Base-by-base conservation (phyloP, 2,329 filamentous ascomycete genomes). In the Pseudogymnoascus sp. region DNA sequence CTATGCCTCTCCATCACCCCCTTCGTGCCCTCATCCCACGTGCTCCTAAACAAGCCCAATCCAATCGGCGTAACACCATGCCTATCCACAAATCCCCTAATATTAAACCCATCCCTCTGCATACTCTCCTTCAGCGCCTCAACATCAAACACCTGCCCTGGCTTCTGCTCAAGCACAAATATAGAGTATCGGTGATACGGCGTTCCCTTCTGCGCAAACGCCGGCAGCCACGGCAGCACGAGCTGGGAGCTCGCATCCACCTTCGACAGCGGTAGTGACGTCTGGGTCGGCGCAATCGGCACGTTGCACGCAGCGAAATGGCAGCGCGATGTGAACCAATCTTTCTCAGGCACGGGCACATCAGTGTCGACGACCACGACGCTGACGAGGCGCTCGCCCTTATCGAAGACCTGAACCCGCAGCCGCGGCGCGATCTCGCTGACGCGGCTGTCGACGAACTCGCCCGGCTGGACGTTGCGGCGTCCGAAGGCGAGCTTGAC, bases 121-220 rank as follows among this genome's bases (percentile, higher is more conserved):
- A 84, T 81, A 21, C 80, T 74, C 68, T 82, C 77, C 70, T 81
- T 81, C 47, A 91, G 76, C 64, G 79, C 77, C 40, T 77, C 78
- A 26, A 82, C 76, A 70, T 91, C 85, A 67, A 92, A 72, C 3
- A 75, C 77, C 66, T 81, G 71, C 62, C 82, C 85, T 62, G 85
- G 78, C 61, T 82, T 79, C 76, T 99, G 95, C 78, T 96, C 86
- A 60, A 97, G 80, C 21, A 99, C 79, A 73, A 95, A 89, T 65
- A 97, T 78, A 59, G 88, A 87, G 62, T 97, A 81, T 61, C 95
- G 89, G 76, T 97, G 95, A 78, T 97, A 97, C 1, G 90, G 90
- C 1, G 88, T 84, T 64, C 95, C 95, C 79, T 95, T 96, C 74
- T 96, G 90, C 0, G 91, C 87, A 72, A 89, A 91, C 1, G 95